Evolutionary conservation across 2,329 filamentous ascomycete genomes (phyloP), one percentile per base, ranked within the genome.

Genomic region (Ophiostoma sp.): DNA sequence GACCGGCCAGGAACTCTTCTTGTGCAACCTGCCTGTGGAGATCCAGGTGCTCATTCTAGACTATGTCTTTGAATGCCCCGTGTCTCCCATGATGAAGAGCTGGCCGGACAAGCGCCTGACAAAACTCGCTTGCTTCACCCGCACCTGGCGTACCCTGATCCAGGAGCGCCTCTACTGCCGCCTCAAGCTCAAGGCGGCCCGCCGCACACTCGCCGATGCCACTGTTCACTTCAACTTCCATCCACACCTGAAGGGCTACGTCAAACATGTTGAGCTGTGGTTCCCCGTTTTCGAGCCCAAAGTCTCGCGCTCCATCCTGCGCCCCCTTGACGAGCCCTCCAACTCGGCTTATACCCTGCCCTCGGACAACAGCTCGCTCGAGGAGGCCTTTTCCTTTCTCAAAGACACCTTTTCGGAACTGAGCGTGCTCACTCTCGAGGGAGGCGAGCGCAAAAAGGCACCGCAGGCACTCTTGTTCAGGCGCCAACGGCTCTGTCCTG

Each of bases 191-290:
- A 90, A 91, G 79, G 90, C 89, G 0, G 91, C 89, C 0, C 80
- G 85, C 52, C 83, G 85, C n/a, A 89, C 85, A 20, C 79, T 91
- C 57, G 80, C 85, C 60, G 83, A 87, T 67, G 86, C 89, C 7
- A 81, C 85, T 73, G 73, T 80, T 44, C 92, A 89, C 81, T 90
- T 93, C 74, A 77, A 80, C 20, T 74, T 78, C 11, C 83, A 88
- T 71, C 80, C 83, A 36, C 86, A 90, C 75, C 83, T 93, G 6
- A 83, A 85, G 27, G 74, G 79, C 10, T 87, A 91, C 74, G 87
- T 93, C 72, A 88, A 87, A 73, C 90, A 93, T 75, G 85, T 92
- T 71, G 90, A 93, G 78, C 83, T 92, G 60, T 93, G 90, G 89
- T 90, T 93, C 72, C 90, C 90, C 3, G 89, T 92, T 57, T 93